These are phyloP conservation scores for Juglanconis juglandina DNA, from an alignment of 2,329 filamentous ascomycete genomes.

Conservation along the genomic window DNA sequence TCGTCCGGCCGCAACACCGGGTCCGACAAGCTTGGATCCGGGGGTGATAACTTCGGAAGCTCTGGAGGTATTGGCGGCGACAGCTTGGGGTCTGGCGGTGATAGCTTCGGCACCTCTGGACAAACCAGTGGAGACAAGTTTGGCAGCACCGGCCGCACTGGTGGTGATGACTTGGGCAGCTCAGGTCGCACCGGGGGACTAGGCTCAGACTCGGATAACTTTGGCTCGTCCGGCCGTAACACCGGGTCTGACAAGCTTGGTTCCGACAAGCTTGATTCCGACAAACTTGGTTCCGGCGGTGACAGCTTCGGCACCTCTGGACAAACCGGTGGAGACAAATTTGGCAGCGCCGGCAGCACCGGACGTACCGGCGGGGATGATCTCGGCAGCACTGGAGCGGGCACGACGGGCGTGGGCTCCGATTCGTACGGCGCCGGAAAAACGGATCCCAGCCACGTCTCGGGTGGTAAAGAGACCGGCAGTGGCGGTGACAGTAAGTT, in stretches of 20 bases:
- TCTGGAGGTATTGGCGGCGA: constrained; percentile 11
- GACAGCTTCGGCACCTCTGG: constrained; percentile 1
- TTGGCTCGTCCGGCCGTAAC: not conserved
- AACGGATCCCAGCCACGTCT: constrained; percentile 16
- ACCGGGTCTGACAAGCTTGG: no score
- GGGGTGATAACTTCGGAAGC: constrained; percentile 7
- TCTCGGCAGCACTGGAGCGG: not conserved
- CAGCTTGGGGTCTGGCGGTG: constrained; percentile 13
- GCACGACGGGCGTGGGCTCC: not conserved
- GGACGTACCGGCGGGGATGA: not conserved
- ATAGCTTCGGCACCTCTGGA: not conserved
- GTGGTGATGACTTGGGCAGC: constrained; percentile 14
- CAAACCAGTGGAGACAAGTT: not conserved
- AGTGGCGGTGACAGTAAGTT: constrained; percentile 40
- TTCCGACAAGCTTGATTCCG: no score
- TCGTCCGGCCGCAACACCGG: not conserved
- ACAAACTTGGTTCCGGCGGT: not conserved
- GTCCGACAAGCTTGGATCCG: not conserved
- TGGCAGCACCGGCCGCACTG: constrained; percentile 10
- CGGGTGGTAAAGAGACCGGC: constrained; percentile 17
- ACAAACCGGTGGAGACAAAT: not conserved
- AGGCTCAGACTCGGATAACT: constrained; percentile 4
- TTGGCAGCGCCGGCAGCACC: constrained; percentile 6
- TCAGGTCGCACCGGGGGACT: not conserved
- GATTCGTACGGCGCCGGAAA: constrained; percentile 18